Base-by-base conservation (phyloP, 306 rosid species). In the Astragalus glycyphyllos region DNA sequence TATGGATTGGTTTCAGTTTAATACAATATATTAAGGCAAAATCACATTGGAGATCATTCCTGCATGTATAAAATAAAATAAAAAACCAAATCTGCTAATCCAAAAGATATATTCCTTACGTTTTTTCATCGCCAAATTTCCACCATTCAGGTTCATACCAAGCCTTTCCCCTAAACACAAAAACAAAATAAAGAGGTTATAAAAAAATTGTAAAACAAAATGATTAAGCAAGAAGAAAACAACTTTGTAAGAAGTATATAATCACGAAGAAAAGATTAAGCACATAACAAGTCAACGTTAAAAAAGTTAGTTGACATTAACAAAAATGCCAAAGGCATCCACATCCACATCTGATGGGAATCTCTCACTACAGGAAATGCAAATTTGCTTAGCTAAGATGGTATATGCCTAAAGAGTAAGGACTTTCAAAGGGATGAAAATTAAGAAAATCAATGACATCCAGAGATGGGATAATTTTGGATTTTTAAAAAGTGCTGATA, bases 71-170 rank as follows among this genome's bases (percentile, higher is more conserved):
- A 74, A 50, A 29, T 12, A 48, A 72, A 13, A 59, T 41, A 62
- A 41, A 60, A 20, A 68, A 10, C 23, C 47, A 32, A 59, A 46
- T 55, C 48, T 58, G 68, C 40, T 57, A 58, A 38, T 26, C 46
- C 59, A 55, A 60, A 51, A 57, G 82, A 50, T 37, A 60, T 17
- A 77, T 77, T 68, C 86, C 97, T 87, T 88, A 95, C 99, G 93
- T 38, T 83, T 89, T 95, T 69, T 89, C 96, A 80, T 95, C 99
- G 11, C 99, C 97, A 81, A 95, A 95, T 81, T 91, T 95, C 99
- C 97, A 95, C 97, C 97, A 89, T 0, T 95, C 99, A 51, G 99
- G 97, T 80, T 95, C 99, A 70, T 88, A 91, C 99, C 99, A 95
- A 42, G 81, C 59, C 78, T 91, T 91, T 69, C 97, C 97, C 69